These are phyloP conservation scores for Fraxinus pennsylvanica DNA, from an alignment of 257 asterid genomes.

Conservation along the genomic window DNA sequence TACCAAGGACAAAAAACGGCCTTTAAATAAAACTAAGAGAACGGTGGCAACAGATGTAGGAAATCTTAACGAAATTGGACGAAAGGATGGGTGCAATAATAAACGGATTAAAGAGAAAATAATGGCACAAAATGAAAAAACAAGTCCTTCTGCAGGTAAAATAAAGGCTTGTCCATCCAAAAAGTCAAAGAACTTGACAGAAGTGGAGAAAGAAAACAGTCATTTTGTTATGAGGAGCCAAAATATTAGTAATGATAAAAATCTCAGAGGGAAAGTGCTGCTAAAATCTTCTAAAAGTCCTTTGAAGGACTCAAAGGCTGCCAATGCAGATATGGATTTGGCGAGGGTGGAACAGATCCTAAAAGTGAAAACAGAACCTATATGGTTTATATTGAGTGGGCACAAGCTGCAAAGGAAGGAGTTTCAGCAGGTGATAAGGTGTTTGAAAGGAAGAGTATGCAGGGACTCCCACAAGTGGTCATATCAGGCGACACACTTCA, in stretches of 20 bases:
- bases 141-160: conserved; percentile 25
- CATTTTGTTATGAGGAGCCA: conserved; percentile 26
- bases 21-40: conserved; percentile 39
- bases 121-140: conserved; percentile 32
- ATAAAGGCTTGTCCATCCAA: conserved; percentile 35
- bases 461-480: conserved; percentile 95
- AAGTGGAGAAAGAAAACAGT: conserved; percentile 53
- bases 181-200: conserved; percentile 41
- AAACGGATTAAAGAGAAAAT: conserved; percentile 31
- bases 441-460: conserved; percentile 72
- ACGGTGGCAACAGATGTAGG: conserved; percentile 21
- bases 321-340: conserved; percentile 8
- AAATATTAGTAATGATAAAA: conserved; percentile 28
- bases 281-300: conserved; percentile 29
- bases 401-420: conserved; percentile 84
- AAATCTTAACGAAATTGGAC: conserved; percentile 27
- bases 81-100: conserved; percentile 6
- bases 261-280: conserved; percentile 24
- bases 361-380: conserved; percentile 41
- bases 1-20: conserved; percentile 43
- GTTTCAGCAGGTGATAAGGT: conserved; percentile 70
- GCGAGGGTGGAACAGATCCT: conserved; percentile 9
- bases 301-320: conserved; percentile 20
- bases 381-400: conserved; percentile 80
- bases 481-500: conserved; percentile 89